These are phyloP conservation scores for Eimeria falciformis DNA, from an alignment of 169 alveolate genomes.

Conservation along the genomic window DNA sequence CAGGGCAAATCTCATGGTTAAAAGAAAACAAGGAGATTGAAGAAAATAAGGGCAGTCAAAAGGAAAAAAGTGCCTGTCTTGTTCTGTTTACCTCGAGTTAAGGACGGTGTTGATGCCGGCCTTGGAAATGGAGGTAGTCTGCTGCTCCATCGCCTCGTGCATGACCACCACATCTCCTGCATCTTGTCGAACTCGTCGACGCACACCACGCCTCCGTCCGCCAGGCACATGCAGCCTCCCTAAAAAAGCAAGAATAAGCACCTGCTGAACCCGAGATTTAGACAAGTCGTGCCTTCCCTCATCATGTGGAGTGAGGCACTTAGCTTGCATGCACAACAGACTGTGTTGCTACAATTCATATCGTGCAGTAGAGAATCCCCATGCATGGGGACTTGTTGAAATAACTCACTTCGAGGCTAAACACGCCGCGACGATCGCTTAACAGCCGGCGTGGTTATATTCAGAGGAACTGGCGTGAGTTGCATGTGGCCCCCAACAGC, in stretches of 20 bases:
- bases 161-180: conserved; percentile 99
- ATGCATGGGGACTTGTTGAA: no score
- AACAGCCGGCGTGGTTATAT: no score
- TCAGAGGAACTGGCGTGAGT: no score
- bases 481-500: no score
- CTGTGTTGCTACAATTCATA: no score
- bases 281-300: no score
- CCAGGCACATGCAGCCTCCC: conserved; percentile 99
- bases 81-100: conserved; percentile 71
- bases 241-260: neutral
- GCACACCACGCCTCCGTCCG: conserved; percentile 98
- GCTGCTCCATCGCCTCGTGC: conserved; percentile 99
- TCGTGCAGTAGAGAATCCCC: no score
- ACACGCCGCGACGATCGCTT: conserved; percentile 94
- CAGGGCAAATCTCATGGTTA: conserved; percentile 81
- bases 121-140: conserved; percentile 99
- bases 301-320: no score
- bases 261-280: no score
- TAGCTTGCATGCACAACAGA: no score
- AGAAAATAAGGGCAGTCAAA: no score
- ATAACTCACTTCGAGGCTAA: conserved; percentile 94
- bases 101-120: conserved; percentile 99
- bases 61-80: no score
- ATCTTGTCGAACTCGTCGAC: conserved; percentile 99
- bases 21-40: neutral